Percentiles rank a stretch among this genome's conserved stretches.
Evolutionary conservation across 2,329 filamentous ascomycete genomes (phyloP).

Genomic region (Pseudopyrenochaeta lycopersici): DNA sequence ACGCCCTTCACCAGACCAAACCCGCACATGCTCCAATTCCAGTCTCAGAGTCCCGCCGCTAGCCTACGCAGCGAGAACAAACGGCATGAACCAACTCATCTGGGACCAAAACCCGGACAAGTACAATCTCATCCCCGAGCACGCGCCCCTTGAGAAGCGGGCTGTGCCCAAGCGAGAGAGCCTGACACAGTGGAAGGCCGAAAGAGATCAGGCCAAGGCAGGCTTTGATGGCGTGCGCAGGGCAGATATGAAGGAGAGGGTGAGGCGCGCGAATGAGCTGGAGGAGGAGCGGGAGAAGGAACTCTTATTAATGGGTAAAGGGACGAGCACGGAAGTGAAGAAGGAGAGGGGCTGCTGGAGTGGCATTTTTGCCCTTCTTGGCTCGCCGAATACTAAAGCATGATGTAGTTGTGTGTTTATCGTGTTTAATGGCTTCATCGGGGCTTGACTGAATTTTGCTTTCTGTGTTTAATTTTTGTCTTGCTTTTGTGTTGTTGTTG

Average conservation of each 20-base stretch:
- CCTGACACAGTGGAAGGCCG: constrained; percentile 32
- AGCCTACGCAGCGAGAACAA: not conserved
- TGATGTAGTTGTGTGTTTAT: not conserved
- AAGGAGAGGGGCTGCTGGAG: constrained; percentile 8
- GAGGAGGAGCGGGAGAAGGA: constrained; percentile 36
- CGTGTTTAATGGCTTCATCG: too few species aligned
- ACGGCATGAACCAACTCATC: not conserved
- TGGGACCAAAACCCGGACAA: not conserved
- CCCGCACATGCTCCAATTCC: not conserved
- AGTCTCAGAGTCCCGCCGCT: constrained; percentile 1
- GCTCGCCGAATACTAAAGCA: not conserved
- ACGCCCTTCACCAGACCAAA: not conserved
- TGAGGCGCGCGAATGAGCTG: constrained; percentile 39
- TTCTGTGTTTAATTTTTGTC: too few species aligned
- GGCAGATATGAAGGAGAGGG: constrained; percentile 32
- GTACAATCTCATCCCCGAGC: not conserved
- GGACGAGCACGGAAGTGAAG: constrained; percentile 8
- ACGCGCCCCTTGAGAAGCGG: constrained; percentile 1
- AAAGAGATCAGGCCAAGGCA: constrained; percentile 28
- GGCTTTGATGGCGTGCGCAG: constrained; percentile 11
- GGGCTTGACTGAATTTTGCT: too few species aligned
- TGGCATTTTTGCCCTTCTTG: not conserved
- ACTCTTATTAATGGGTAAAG: constrained; percentile 22
- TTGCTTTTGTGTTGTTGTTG: too few species aligned
- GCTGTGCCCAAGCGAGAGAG: constrained; percentile 27